Evolutionary conservation across 2,329 filamentous ascomycete species (phyloP).

Genomic region (Hymenoscyphus salicellus): DNA sequence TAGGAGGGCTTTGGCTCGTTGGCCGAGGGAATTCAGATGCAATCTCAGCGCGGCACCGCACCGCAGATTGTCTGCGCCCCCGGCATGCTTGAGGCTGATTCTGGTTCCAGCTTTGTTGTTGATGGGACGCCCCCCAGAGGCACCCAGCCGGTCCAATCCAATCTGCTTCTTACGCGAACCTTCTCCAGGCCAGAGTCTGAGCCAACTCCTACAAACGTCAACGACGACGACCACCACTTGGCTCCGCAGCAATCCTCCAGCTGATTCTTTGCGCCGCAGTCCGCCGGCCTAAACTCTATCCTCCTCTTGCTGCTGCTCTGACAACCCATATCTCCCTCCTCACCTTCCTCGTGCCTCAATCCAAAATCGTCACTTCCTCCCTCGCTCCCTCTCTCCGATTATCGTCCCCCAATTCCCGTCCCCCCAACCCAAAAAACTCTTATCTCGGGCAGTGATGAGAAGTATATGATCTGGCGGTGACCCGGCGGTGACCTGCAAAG

Average conservation of each 20-base stretch:
- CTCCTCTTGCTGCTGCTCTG: neutral
- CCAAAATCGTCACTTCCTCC: neutral
- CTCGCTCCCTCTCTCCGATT: neutral
- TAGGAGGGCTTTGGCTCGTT: slow-evolving; percentile 1
- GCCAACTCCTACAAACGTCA: slow-evolving; percentile 2
- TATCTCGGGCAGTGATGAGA: slow-evolving; percentile 18
- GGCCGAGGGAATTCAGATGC: neutral
- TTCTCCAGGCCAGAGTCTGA: neutral
- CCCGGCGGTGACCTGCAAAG: slow-evolving; percentile 18
- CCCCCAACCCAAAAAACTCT: neutral
- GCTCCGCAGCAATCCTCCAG: neutral
- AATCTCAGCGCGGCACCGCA: slow-evolving; percentile 1
- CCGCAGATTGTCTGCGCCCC: slow-evolving; percentile 9
- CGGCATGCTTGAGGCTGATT: slow-evolving; percentile 27
- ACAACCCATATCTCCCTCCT: neutral
- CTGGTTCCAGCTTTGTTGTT: slow-evolving; percentile 10
- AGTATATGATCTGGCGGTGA: slow-evolving; percentile 26
- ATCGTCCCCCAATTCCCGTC: neutral
- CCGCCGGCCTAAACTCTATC: neutral
- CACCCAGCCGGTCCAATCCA: neutral
- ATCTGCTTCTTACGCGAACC: neutral
- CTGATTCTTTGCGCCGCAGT: slow-evolving; percentile 4
- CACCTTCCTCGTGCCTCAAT: neutral
- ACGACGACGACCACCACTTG: neutral
- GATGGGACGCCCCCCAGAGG: slow-evolving; percentile 4